Evolutionary conservation across 192 early-diverging fungal genomes (phyloP).

Genomic region (Polychytrium aggregatum): DNA sequence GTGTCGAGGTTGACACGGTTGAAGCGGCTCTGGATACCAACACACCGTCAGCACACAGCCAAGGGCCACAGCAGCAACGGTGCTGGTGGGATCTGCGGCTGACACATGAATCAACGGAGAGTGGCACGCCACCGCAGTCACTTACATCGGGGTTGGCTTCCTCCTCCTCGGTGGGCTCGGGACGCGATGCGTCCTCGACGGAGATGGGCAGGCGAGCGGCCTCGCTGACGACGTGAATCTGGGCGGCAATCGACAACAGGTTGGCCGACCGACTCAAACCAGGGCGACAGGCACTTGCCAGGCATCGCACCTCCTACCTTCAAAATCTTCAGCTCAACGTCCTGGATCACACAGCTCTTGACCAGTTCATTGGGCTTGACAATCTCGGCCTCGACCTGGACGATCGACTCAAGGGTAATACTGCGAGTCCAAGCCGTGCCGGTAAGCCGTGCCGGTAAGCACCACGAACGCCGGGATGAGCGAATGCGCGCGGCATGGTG

Average conservation of each 20-base stretch:
- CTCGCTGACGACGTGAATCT: constrained; percentile 60
- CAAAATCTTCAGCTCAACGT: constrained; percentile 78
- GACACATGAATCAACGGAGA: too few relatives aligned
- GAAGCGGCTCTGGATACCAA: too few relatives aligned
- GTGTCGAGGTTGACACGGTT: constrained; percentile 79
- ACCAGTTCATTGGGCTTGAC: constrained; percentile 69
- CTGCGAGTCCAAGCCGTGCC: constrained; percentile 18
- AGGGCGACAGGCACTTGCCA: too few relatives aligned
- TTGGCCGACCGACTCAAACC: too few relatives aligned
- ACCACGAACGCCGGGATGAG: background rate
- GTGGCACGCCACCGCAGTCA: too few relatives aligned
- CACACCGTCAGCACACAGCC: too few relatives aligned
- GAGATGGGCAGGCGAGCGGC: constrained; percentile 79
- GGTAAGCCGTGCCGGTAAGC: too few relatives aligned
- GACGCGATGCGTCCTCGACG: constrained; percentile 81
- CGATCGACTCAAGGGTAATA: constrained; percentile 79
- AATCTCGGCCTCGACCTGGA: constrained; percentile 73
- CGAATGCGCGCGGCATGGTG: background rate
- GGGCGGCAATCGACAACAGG: too few relatives aligned
- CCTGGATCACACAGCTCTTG: constrained; percentile 84
- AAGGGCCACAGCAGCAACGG: too few relatives aligned
- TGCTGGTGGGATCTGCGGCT: too few relatives aligned
- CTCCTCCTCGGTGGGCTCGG: constrained; percentile 66
- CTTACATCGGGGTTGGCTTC: constrained; percentile 16
- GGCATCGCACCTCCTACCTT: constrained; percentile 48